Evolutionary conservation across 495 filamentous ascomycete species (phyloP).

Genomic region (Penicillium roqueforti): DNA sequence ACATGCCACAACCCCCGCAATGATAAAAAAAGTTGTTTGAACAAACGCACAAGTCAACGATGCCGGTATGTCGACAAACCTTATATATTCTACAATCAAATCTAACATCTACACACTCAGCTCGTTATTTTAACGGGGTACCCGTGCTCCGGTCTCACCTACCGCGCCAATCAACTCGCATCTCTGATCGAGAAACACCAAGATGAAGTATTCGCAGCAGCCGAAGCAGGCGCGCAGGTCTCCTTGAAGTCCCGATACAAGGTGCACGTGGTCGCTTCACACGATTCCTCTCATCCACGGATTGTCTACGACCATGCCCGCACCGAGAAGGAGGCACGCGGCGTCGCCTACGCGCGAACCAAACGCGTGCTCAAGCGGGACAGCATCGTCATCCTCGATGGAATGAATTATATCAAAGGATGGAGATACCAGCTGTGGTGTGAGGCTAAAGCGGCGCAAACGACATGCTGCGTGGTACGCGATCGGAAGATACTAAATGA

Average conservation of each 20-base stretch:
- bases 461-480: constrained; percentile 74
- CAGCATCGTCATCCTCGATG: constrained; percentile 84
- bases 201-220: constrained; percentile 51
- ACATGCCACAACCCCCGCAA: constrained; percentile 30
- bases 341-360: constrained; percentile 75
- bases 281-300: constrained; percentile 41
- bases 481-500: not conserved
- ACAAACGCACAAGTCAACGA: constrained; percentile 18
- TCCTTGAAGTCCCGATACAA: constrained; percentile 50
- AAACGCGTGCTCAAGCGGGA: constrained; percentile 75
- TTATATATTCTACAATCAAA: not conserved
- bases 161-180: constrained; percentile 76
- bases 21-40: constrained; percentile 21
- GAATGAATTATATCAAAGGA: constrained; percentile 96
- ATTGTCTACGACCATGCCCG: constrained; percentile 54
- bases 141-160: constrained; percentile 88
- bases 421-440: constrained; percentile 95
- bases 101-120: constrained; percentile 39
- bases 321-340: constrained; percentile 89
- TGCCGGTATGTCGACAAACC: constrained; percentile 28
- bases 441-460: constrained; percentile 83
- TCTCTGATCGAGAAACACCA: constrained; percentile 40
- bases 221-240: constrained; percentile 29
- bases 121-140: constrained; percentile 91
- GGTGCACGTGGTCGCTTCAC: constrained; percentile 56